Evolutionary conservation across 2,329 filamentous ascomycete genomes (phyloP).

Genomic region (Monilinia fructigena): DNA sequence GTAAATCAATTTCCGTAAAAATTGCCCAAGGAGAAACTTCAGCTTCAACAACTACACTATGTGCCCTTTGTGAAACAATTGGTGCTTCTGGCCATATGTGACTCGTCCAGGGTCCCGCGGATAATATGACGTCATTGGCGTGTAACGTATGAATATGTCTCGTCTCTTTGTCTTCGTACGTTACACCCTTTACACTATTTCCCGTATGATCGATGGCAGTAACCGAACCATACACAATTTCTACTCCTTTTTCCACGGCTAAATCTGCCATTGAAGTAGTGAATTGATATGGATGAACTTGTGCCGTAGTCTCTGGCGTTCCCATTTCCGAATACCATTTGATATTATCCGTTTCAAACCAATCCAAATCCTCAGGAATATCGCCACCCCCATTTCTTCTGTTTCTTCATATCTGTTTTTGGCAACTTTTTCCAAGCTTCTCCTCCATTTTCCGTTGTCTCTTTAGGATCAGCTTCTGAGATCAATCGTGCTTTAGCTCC

Average conservation of each 20-base stretch:
- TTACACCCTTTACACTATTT: constrained; percentile 66
- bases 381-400: constrained; percentile 53
- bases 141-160: constrained; percentile 49
- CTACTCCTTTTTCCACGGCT: constrained; percentile 66
- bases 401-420: constrained; percentile 51
- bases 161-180: constrained; percentile 55
- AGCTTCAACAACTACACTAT: constrained; percentile 64
- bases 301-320: constrained; percentile 74
- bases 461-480: constrained; percentile 5
- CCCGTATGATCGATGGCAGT: constrained; percentile 61
- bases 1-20: constrained; percentile 83
- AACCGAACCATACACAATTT: constrained; percentile 67
- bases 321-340: constrained; percentile 81
- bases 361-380: constrained; percentile 78
- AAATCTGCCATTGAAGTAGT: constrained; percentile 80
- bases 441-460: constrained; percentile 7
- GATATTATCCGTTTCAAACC: constrained; percentile 70
- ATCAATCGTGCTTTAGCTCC: constrained; percentile 32
- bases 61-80: constrained; percentile 59
- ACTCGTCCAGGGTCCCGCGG: constrained; percentile 62
- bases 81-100: constrained; percentile 56
- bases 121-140: constrained; percentile 47
- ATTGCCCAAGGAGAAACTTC: constrained; percentile 71
- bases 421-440: constrained; percentile 59
- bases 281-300: constrained; percentile 91